Evolutionary conservation across 2,329 filamentous ascomycete genomes (phyloP), one percentile per base, ranked within the genome.

Genomic region (Ophiostoma sp.): DNA sequence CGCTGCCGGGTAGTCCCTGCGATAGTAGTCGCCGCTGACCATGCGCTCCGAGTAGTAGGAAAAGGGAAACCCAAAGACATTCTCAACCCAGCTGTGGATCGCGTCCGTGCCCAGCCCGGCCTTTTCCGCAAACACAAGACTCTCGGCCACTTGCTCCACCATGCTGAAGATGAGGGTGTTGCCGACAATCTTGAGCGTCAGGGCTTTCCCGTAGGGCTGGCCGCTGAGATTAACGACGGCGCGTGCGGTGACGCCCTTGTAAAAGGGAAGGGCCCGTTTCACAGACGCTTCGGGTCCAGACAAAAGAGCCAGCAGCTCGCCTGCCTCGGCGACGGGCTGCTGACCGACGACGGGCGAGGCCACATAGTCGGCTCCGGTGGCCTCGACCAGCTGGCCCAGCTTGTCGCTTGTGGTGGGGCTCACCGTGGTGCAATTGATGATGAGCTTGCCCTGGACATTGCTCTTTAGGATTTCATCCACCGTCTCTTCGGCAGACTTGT

Each of bases 171-270:
- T 61, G 57, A 61, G 57, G 9, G 31, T 61, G 19, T 61, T 61
- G 28, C 57, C 57, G 8, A 61, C 57, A 61, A 61, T 61, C 57
- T 61, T 61, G 57, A 61, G 57, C 6, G 57, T 61, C 28, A 61
- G 57, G n/a, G 57, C 57, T 61, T 61, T 61, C 12, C 57, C 28
- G 15, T 61, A 61, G 28, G 57, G 57, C 28, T 61, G 57, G 28
- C 31, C 57, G 12, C 57, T 19, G 17, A 61, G 57, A 36, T 61
- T 17, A 7, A 61, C 31, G 11, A 59, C 55, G 19, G 57, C 57
- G 5, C 31, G 28, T 28, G 57, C 57, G n/a, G 57, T 61, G 8
- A 61, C 31, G 28, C 57, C 57, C 15, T 25, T 61, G 57, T 59
- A 59, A 15, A 31, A 59, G 22, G 55, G 55, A 5, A 59, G 22